Base-by-base conservation (phyloP, 1,284 basidiomycete species). In the Phylloboletellus chloephorus region DNA sequence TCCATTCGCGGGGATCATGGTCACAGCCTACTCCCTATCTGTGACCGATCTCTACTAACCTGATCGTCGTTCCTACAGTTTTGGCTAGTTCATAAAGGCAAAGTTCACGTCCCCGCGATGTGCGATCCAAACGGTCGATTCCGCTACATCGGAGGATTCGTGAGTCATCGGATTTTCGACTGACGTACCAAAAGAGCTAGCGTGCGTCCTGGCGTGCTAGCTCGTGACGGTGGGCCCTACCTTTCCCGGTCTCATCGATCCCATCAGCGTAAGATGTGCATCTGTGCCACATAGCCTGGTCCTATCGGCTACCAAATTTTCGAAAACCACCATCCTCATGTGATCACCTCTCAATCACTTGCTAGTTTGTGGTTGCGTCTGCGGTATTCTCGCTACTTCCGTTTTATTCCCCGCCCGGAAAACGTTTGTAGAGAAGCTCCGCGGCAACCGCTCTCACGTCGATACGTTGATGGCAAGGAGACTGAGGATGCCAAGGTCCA, bases 1-100 rank as follows among this genome's bases (percentile, higher is more conserved):
- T 2, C 81, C 82, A 4, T 80, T 85, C 52, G 79, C 80, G 24
- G 82, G 77, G 17, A 76, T 84, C 49, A 83, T 84, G 78, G 67
- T 80, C n/a, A 71, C 73, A 15, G 81, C 84, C 56, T 54, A 73
- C 61, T 19, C 17, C 30, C 16, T 16, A 37, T 47, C n/a, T n/a
- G 13, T 15, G 17, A 11, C 35, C 29, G 19, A 44, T n/a, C 37
- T 41, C 9, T 36, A 39, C 23, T 34, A 20, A 12, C 22, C 38
- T 42, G 31, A 48, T 41, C 9, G 7, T 43, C 11, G 7, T 23
- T 21, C 23, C 36, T 23, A 11, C 42, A 82, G 79, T 82, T 79
- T 51, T 83, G 77, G 79, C 53, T 85, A 20, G 64, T 85, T 4
- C 82, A 82, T 53, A 67, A 57, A 46, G 65, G 79, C 40, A 73